Evolutionary conservation across 2,329 filamentous ascomycete genomes (phyloP).

Genomic region (Phoma sp.): DNA sequence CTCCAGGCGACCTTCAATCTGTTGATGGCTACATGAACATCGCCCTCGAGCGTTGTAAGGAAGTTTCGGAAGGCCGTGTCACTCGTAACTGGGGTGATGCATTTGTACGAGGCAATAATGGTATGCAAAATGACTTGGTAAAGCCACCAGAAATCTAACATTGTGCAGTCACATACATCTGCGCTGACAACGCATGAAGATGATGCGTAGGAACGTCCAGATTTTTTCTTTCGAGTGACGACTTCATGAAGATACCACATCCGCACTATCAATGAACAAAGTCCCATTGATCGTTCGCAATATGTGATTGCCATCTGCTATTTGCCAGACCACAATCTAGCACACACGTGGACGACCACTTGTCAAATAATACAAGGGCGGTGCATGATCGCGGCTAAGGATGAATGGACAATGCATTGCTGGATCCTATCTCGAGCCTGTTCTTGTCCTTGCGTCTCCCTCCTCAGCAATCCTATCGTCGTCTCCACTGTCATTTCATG

Average conservation of each 20-base stretch:
- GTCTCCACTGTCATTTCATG: not conserved
- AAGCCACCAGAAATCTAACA: conserved; percentile 16
- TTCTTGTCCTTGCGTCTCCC: not conserved
- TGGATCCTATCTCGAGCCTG: not conserved
- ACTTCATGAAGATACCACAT: conserved; percentile 10
- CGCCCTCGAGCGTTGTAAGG: conserved; percentile 92
- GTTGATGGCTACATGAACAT: conserved; percentile 99
- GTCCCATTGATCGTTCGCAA: not conserved
- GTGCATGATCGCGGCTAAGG: not conserved
- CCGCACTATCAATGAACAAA: conserved; percentile 3
- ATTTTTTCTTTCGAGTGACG: not conserved
- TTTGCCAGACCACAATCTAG: not conserved
- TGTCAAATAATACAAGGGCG: not conserved
- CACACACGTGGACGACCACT: not conserved
- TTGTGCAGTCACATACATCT: conserved; percentile 40
- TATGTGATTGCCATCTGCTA: not conserved
- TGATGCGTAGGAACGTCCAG: not conserved
- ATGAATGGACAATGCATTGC: not conserved
- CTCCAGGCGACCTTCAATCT: conserved; percentile 86
- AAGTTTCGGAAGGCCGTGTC: conserved; percentile 86
- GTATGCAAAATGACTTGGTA: conserved; percentile 55
- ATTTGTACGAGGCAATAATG: conserved; percentile 95
- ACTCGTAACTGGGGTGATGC: conserved; percentile 89
- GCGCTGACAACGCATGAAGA: conserved; percentile 37
- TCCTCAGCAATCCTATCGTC: not conserved